Conservation (phyloP, 805 yeast species). For the Teunomyces cretensis region DNA sequence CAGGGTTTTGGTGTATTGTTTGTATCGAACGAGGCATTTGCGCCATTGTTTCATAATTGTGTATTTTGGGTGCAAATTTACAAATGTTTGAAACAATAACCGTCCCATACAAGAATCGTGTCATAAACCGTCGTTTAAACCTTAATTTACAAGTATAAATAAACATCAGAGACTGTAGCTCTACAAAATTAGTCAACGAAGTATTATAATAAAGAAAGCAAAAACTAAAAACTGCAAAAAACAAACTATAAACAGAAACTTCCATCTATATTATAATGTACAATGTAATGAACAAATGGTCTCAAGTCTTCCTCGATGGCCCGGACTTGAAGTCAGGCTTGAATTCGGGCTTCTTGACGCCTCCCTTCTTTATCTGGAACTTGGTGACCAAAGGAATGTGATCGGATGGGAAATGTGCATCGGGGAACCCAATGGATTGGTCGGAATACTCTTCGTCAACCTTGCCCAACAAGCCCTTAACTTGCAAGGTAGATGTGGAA, state of each 20-base stretch:
- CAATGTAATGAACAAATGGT: not conserved
- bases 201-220: no score
- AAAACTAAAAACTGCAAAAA: not conserved
- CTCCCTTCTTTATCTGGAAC: slow-evolving; percentile 63
- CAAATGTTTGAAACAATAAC: no score
- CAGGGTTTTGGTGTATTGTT: no score
- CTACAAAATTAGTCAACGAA: no score
- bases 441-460: slow-evolving; percentile 76
- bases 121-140: no score
- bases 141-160: no score
- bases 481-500: slow-evolving; percentile 75
- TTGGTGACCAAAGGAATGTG: slow-evolving; percentile 85
- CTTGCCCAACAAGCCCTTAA: slow-evolving; percentile 82
- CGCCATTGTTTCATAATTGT: no score
- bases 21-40: no score
- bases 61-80: no score
- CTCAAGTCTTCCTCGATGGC: slow-evolving; percentile 36
- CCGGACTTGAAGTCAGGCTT: slow-evolving; percentile 47
- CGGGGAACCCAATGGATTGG: slow-evolving; percentile 88
- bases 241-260: slow-evolving; percentile 4
- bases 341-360: slow-evolving; percentile 39
- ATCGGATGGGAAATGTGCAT: slow-evolving; percentile 90
- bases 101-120: no score
- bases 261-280: slow-evolving; percentile 2
- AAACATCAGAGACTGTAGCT: no score